Percentiles rank a stretch among this genome's conserved stretches.
These are phyloP conservation scores for Hyphodiscus sp. DNA, from an alignment of 2,329 filamentous ascomycete species.

Conservation along the genomic window DNA sequence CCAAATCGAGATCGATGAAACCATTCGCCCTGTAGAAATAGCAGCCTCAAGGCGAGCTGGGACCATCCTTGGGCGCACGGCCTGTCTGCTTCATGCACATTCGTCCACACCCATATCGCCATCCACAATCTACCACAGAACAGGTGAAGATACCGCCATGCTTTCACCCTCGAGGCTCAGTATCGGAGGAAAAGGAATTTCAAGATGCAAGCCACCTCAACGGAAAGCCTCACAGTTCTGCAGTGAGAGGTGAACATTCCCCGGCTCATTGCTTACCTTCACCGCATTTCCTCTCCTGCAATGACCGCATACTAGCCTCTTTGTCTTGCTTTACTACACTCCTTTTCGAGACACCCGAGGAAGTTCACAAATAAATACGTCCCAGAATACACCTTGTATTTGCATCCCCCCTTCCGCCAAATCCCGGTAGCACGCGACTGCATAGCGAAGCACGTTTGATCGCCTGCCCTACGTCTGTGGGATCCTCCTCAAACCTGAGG, in stretches of 20 bases:
- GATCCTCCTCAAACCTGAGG: no score
- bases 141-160: not conserved
- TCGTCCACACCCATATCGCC: slow-evolving; percentile 3
- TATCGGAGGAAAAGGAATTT: not conserved
- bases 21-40: slow-evolving; percentile 2
- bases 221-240: not conserved
- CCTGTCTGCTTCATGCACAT: not conserved
- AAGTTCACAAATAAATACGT: not conserved
- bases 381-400: not conserved
- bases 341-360: not conserved
- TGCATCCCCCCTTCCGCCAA: not conserved
- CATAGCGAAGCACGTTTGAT: not conserved
- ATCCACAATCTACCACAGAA: no score
- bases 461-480: not conserved
- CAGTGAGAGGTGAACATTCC: not conserved
- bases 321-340: not conserved
- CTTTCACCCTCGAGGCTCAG: not conserved
- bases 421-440: not conserved
- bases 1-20: not conserved
- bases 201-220: not conserved
- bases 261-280: not conserved
- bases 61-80: not conserved
- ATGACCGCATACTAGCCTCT: no score
- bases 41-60: slow-evolving; percentile 1
- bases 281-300: not conserved